phyloP scores from a whole-genome alignment of 2,329 filamentous ascomycete genomes.

The Trichoderma simmonsii region DNA sequence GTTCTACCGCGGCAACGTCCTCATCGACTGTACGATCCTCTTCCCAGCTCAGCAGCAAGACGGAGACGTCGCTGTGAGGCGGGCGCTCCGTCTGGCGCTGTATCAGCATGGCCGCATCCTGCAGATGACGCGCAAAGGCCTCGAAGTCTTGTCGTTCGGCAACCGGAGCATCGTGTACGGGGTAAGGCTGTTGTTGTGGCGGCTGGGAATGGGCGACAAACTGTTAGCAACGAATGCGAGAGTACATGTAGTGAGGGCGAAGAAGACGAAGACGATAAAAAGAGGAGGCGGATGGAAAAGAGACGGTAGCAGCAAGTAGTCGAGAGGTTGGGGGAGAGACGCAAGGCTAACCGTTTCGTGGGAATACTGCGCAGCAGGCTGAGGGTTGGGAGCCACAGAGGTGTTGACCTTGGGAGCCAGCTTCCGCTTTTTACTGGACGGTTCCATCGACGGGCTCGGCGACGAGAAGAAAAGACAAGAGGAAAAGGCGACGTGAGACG shows the following conservation, averaged over 20 bases:
- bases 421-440: constrained; percentile 43
- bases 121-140: constrained; percentile 63
- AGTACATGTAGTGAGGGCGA: not conserved
- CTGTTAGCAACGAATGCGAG: not conserved
- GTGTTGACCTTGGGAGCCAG: constrained; percentile 42
- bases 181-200: constrained; percentile 32
- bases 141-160: constrained; percentile 61
- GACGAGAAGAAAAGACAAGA: not conserved
- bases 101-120: constrained; percentile 66
- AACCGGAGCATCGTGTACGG: constrained; percentile 40
- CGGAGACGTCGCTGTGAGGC: constrained; percentile 57
- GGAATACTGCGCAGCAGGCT: constrained; percentile 30
- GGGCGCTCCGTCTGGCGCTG: constrained; percentile 59
- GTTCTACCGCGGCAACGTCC: constrained; percentile 54
- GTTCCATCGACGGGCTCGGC: constrained; percentile 37
- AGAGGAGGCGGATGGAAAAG: not conserved
- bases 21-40: constrained; percentile 53
- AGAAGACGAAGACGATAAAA: no score
- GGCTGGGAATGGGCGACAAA: constrained; percentile 20
- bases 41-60: constrained; percentile 61
- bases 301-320: not conserved
- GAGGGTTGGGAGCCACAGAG: constrained; percentile 31
- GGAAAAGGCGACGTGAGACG: not conserved
- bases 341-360: constrained; percentile 36
- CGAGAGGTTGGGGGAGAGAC: not conserved